Evolutionary conservation across 2,329 filamentous ascomycete species (phyloP), one percentile per base, ranked within the genome.

Genomic region (Arthrinium puccinioides): DNA sequence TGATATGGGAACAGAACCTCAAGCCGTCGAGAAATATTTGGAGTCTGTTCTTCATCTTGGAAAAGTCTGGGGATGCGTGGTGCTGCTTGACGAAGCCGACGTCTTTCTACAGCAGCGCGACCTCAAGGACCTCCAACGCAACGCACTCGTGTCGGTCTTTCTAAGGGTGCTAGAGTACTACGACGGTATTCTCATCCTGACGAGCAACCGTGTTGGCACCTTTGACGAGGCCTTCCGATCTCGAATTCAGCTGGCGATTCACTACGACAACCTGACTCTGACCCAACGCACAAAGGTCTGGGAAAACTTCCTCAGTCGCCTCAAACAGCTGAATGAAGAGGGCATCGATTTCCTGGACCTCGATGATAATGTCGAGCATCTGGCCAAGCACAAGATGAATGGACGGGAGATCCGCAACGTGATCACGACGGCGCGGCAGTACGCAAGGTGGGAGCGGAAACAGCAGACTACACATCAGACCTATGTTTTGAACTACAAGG

Each of bases 401-500:
- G 63, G 62, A 3, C 46, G 62, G 7, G 57, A 66, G 47, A 64
- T 67, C 21, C 57, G 63, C 29, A 66, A 65, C 36, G 44, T 45
- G 1, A 43, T 55, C 6, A 46, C 47, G 1, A 54, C 49, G 4
- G 52, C 49, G 2, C 42, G 51, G 8, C 50, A 54, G 35, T 38
- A 51, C 1, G 49, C 49, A 25, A 19, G 33, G n/a, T 40, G 38
- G 38, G 33, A 40, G 24, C 21, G 38, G 31, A 29, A 37, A 21
- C 38, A 40, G 6, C 15, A 9, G 6, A 20, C 20, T 3, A 18
- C 29, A 9, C n/a, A n/a, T n/a, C 26, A 19, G 10, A 20, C n/a
- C 10, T 40, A 10, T 13, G 11, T 32, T 20, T 16, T 37, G 21
- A 31, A 37, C 20, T 37, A 40, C 23, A 27, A 36, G 13, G 33